Base-by-base conservation (phyloP, 805 yeast genomes). In the Metschnikowia hibisci region DNA sequence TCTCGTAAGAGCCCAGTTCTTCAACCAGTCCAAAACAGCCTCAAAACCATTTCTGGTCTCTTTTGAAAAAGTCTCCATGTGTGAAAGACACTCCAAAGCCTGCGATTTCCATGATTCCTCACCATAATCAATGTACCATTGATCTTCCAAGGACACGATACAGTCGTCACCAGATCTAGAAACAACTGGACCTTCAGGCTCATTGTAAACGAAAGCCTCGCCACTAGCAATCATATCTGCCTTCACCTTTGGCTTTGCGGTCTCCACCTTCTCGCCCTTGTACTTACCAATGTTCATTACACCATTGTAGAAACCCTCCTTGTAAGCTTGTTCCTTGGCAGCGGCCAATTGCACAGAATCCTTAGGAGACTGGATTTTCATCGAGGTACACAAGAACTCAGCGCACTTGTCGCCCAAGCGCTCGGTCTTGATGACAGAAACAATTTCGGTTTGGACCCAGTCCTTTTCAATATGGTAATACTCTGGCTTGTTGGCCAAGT, bases 101-200 rank as follows among this genome's bases (percentile, higher is more conserved):
- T 78, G 80, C 12, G 73, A 66, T 61, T 85, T 87, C 99, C 99
- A 93, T 12, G 69, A 54, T 55, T 80, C 87, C 77, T 93, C 99
- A 76, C 99, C 99, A 60, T 93, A 93, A 64, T 93, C 97, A 57
- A 87, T 78, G 67, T 81, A 93, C 99, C 99, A 93, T 74, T 93
- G 99, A 69, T 93, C 98, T 70, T 95, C 98, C 41, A 93, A 78
- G 5, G 98, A 88, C 32, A 93, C 99, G 57, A 91, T 82, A 77
- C 99, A 93, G 46, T 82, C 88, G 63, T 93, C 99, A 54, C 97
- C 97, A 33, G 96, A 87, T 71, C 99, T 85, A 12, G 98, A 91
- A 36, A 87, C 77, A 36, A 93, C 96, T 33, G 73, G 71, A 33
- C 84, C 79, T 69, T 93, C 99, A 34, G 99, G 99, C 74, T 93